phyloP scores from a whole-genome alignment of 2,329 filamentous ascomycete species.

The Fusarium ambrosium region DNA sequence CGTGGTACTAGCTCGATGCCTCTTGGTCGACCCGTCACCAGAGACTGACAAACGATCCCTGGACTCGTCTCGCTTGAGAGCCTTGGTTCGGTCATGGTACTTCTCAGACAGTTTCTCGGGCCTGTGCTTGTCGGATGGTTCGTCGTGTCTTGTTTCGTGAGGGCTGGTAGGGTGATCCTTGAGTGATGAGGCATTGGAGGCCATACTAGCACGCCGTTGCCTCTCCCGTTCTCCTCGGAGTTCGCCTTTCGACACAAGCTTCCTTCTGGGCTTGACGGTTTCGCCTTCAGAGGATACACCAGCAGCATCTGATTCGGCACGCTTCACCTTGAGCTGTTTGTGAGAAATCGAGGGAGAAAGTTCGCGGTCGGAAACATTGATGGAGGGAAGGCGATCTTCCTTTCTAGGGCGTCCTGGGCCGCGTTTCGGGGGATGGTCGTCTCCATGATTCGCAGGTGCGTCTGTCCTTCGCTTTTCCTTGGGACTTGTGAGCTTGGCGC shows the following conservation, averaged over 20 bases:
- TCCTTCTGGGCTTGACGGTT: constrained; percentile 70
- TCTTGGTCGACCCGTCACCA: constrained; percentile 67
- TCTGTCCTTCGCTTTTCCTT: constrained; percentile 64
- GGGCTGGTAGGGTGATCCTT: constrained; percentile 67
- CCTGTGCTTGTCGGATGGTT: constrained; percentile 61
- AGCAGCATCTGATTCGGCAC: constrained; percentile 67
- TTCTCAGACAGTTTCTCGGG: constrained; percentile 61
- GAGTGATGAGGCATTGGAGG: constrained; percentile 66
- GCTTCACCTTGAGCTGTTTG: constrained; percentile 66
- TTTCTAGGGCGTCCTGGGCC: constrained; percentile 68
- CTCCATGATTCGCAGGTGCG: constrained; percentile 58
- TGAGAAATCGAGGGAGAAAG: constrained; percentile 61
- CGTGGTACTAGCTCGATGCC: constrained; percentile 70
- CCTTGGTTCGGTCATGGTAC: constrained; percentile 71
- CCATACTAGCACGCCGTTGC: constrained; percentile 70
- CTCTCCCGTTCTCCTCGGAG: constrained; percentile 71
- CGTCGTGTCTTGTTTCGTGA: constrained; percentile 64
- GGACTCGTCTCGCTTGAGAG: constrained; percentile 72
- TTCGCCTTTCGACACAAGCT: constrained; percentile 74
- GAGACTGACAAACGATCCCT: constrained; percentile 66
- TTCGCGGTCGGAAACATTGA: constrained; percentile 67
- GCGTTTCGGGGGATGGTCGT: constrained; percentile 65
- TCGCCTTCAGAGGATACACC: constrained; percentile 70
- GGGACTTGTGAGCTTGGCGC: constrained; percentile 58
- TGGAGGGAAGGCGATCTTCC: constrained; percentile 64